Evolutionary conservation across 108 stramenopile genomes (phyloP), one percentile per base, ranked within the genome.

Genomic region (Halocafeteria seosinensis): DNA sequence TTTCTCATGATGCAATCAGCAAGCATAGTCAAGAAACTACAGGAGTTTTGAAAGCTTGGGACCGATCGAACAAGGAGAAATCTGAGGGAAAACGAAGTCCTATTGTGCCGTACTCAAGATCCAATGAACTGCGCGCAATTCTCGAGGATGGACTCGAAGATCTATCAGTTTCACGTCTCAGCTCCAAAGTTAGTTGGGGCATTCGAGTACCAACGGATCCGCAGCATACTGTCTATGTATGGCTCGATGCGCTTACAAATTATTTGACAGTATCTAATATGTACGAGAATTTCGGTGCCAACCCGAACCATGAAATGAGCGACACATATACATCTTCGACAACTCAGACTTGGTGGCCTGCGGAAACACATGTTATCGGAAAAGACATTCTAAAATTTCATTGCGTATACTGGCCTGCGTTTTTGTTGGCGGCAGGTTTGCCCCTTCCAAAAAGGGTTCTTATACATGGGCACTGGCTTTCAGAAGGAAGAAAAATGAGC

Each of bases 361-460:
- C 86, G 0, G 71, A 79, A 0, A 63, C 88, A 28, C 95, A 97
- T 65, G 81, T 97, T 28, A 87, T 97, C 35, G 95, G 95, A 30
- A 97, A 97, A 78, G 95, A 97, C 76, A 97, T 97, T 71, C 71
- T 94, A 36, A 74, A 91, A 31, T 97, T 97, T 69, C 95, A 97
- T 76, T 76, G 90, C 31, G 88, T 97, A 2, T 94, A 92, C 74
- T 97, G 95, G 95, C 95, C 95, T 5, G 92, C 92, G 31, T 81
- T 94, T 33, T 76, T 95, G n/a, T 81, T 93, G 84, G 88, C 90
- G 25, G 92, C 90, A 21, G 91, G 78, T 27, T 62, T 97, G n/a
- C 87, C 89, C 13, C 66, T 86, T 26, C 95, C 95, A 3, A 82
- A 81, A 64, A 67, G 80, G n/a, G 60, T 97, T 21, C 89, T 89